Evolutionary conservation across 306 rosid genomes (phyloP).

Genomic region (Glycine latifolia): DNA sequence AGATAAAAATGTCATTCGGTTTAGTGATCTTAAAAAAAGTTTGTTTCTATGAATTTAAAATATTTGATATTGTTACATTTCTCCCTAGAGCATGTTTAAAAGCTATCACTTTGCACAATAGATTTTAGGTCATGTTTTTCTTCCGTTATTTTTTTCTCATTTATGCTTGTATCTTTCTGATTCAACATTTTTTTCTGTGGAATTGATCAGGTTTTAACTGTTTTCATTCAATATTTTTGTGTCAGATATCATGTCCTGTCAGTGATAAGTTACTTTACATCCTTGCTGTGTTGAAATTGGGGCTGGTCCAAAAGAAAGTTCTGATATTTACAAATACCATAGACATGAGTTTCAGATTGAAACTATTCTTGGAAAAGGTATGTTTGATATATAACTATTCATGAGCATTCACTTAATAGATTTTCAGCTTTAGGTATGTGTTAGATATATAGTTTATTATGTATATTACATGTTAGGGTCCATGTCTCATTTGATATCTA

Average conservation of each 20-base stretch:
- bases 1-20: no score
- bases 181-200: constrained; percentile 30
- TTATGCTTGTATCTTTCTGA: constrained; percentile 24
- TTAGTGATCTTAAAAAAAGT: no score
- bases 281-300: constrained; percentile 90
- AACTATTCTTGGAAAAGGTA: constrained; percentile 93
- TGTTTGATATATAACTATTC: constrained; percentile 27
- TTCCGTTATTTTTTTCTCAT: background rate
- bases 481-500: no score
- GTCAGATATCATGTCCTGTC: constrained; percentile 74
- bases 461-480: no score
- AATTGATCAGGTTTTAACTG: constrained; percentile 18
- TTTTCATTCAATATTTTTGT: constrained; percentile 37
- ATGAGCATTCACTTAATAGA: background rate
- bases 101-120: background rate
- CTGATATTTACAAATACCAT: constrained; percentile 84
- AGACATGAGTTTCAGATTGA: constrained; percentile 85
- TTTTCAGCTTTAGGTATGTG: background rate
- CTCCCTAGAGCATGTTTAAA: constrained; percentile 6
- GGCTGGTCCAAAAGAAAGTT: constrained; percentile 89
- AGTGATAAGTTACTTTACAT: constrained; percentile 80
- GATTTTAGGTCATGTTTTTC: constrained; percentile 1
- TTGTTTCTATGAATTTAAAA: constrained; percentile 20
- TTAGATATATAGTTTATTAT: background rate
- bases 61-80: background rate